Base-by-base conservation (phyloP, 2,329 filamentous ascomycete genomes). In the Bipolaris oryzae region DNA sequence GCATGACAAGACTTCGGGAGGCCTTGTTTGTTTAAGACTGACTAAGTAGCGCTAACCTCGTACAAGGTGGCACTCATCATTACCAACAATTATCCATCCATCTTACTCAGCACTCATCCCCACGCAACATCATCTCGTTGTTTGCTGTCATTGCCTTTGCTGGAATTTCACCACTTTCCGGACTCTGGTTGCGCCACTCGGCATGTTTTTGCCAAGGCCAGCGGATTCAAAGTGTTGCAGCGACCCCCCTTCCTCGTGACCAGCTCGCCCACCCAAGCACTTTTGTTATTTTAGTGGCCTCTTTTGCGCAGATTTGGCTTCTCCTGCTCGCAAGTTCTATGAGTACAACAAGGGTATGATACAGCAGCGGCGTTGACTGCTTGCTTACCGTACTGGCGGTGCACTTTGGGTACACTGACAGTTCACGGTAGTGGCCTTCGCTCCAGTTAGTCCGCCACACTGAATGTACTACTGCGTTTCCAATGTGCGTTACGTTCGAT, bases 31-130 rank as follows among this genome's bases (percentile, higher is more conserved):
- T 37, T 37, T n/a, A 20, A 35, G 20, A 44, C 47, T 66, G 61
- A 64, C 59, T 61, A 58, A 60, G 43, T 6, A 39, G 33, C 60
- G 42, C 60, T 62, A 65, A 50, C 33, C 43, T 53, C 37, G 35
- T 35, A 41, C 43, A 25, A 46, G 48, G 42, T 47, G 35, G 35
- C 37, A 49, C 43, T 54, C 37, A 48, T 39, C 53, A 55, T 64
- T 62, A 60, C 57, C 53, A 62, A 64, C 53, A 54, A 60, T 56
- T 45, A 60, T 62, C 58, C 60, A 55, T 55, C 39, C 50, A 21
- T 56, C 65, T 68, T 64, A 66, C 63, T 68, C 65, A 67, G 58
- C 60, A 47, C 23, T 54, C 37, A 25, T 46, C 44, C 53, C 37
- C 50, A 53, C 35, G 46, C 55, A 57, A 41, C 34, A 33, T 53